Base-by-base conservation (phyloP, 1,139 yeast species). In the Diutina mesorugosa region DNA sequence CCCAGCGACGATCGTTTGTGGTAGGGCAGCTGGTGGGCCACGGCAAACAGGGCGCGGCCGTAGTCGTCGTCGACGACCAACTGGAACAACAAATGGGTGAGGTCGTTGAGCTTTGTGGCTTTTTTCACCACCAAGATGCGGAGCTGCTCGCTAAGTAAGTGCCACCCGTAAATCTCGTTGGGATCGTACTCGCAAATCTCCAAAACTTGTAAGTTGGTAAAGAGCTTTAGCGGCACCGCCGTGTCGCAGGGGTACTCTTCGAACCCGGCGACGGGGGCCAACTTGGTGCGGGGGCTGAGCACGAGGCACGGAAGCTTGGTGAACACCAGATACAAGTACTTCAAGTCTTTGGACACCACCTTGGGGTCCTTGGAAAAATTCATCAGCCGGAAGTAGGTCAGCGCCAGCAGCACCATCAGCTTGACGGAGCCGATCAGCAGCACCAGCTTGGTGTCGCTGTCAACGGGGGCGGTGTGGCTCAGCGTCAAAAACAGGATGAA, bases 211-310 rank as follows among this genome's bases (percentile, higher is more conserved):
- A 84, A 67, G 64, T 83, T 84, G 60, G 81, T 82, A 65, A 84
- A 84, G 69, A 81, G 75, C 55, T 70, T 71, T 16, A 84, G 65
- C 1, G 89, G 89, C 6, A 85, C 84, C 2, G 86, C 78, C 1
- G 88, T 83, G 63, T 84, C 89, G 65, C 85, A 83, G 0, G 89
- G 89, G 62, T 80, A 84, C 64, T 84, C 89, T 65, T 84, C 88
- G 64, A 82, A 84, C 1, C 84, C 83, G 55, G 72, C 73, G 46
- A 84, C 83, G 55, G 80, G 70, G 60, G 72, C 77, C 28, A 84
- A 77, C 59, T 80, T 81, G 9, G 83, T 74, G 59, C 81, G 83
- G 9, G 86, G 85, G 14, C 83, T 78, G 56, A 84, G 66, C 41
- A 85, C 71, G 56, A 84, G 72, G 63, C 88, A 82, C 0, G 89